A percentile compares a stretch with the other conserved stretches of the same genome.
These are phyloP conservation scores for Psidium guajava DNA, from an alignment of 345 rosid species.

Conservation along the genomic window DNA sequence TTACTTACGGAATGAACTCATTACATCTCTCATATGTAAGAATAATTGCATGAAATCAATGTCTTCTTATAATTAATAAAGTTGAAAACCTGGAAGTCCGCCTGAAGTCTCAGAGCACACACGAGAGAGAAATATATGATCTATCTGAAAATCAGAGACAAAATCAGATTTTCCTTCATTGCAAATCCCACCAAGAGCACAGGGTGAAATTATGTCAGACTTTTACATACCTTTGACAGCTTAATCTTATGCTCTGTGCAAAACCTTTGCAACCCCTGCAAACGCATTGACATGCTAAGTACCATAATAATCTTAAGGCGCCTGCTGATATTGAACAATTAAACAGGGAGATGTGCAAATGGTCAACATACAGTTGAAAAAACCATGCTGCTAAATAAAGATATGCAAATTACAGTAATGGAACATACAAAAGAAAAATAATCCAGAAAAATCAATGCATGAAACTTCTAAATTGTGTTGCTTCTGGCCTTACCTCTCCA, in stretches of 20 bases:
- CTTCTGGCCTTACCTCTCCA: slow-evolving; percentile 56
- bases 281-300: neutral
- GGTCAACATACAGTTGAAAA: neutral
- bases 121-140: slow-evolving; percentile 87
- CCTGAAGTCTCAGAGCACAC: slow-evolving; percentile 98
- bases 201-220: neutral
- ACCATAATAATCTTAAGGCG: neutral
- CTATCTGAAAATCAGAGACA: slow-evolving; percentile 39
- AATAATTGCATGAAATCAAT: neutral
- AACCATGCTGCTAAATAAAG: neutral
- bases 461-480: neutral
- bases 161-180: neutral
- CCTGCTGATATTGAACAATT: neutral
- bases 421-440: neutral
- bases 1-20: neutral
- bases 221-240: slow-evolving; percentile 62
- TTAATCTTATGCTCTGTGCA: slow-evolving; percentile 90
- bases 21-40: neutral
- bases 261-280: slow-evolving; percentile 85
- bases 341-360: neutral
- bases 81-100: slow-evolving; percentile 79
- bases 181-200: neutral
- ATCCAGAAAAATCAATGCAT: neutral
- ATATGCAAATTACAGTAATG: neutral
- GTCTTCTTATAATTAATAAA: neutral